phyloP scores from a whole-genome alignment of 495 filamentous ascomycete genomes.

The Xylona heveae region DNA sequence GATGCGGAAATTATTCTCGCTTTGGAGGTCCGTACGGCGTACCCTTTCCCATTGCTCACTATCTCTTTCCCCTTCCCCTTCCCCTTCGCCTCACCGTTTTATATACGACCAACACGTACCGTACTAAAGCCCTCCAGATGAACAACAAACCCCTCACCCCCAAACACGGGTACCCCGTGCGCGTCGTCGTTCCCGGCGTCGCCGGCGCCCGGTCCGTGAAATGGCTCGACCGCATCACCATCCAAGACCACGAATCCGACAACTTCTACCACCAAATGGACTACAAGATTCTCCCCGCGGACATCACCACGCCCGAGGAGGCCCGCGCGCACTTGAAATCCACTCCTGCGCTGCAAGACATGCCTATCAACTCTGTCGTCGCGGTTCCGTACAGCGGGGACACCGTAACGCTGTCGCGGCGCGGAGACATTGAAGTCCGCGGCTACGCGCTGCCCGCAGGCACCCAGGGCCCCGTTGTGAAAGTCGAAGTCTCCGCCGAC shows the following conservation, averaged over 20 bases:
- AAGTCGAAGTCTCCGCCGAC: slow-evolving; percentile 33
- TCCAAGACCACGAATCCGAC: slow-evolving; percentile 32
- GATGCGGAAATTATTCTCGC: slow-evolving; percentile 31
- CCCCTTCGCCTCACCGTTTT: slow-evolving; percentile 7
- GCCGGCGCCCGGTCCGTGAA: slow-evolving; percentile 42
- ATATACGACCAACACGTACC: not conserved
- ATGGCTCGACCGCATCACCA: slow-evolving; percentile 37
- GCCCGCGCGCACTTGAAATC: too few species aligned
- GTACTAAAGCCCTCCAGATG: slow-evolving; percentile 19
- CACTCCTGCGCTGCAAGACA: slow-evolving; percentile 33
- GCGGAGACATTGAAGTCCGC: slow-evolving; percentile 2
- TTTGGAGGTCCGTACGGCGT: slow-evolving; percentile 18
- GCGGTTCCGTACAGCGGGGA: slow-evolving; percentile 7
- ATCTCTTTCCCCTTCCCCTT: slow-evolving; percentile 15
- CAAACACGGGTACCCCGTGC: slow-evolving; percentile 38
- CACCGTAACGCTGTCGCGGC: not conserved
- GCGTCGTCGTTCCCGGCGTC: slow-evolving; percentile 37
- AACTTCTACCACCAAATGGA: slow-evolving; percentile 39
- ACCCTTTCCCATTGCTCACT: slow-evolving; percentile 5
- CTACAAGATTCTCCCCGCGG: slow-evolving; percentile 42
- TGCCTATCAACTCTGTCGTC: slow-evolving; percentile 26
- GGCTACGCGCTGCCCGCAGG: slow-evolving; percentile 4
- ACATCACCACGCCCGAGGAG: too few species aligned
- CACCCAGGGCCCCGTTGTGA: slow-evolving; percentile 2
- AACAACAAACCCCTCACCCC: slow-evolving; percentile 31